Evolutionary conservation across 345 rosid genomes (phyloP).

Genomic region (Pistacia integerrima): DNA sequence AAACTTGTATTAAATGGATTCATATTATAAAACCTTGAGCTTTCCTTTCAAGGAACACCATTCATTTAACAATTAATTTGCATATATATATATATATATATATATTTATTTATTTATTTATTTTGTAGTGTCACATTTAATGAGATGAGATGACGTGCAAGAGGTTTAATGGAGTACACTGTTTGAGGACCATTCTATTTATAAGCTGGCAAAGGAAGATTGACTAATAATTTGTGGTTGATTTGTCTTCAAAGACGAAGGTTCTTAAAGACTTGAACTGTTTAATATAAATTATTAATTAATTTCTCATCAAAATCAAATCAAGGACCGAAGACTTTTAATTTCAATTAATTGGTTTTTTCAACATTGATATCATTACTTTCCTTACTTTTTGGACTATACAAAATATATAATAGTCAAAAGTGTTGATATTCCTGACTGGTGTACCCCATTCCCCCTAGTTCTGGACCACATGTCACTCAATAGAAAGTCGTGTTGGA

Average conservation of each 20-base stretch:
- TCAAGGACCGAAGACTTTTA: neutral
- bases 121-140: neutral
- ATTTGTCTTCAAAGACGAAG: neutral
- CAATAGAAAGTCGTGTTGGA: neutral
- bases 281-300: no score
- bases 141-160: no score
- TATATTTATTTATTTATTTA: no score
- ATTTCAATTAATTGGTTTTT: neutral
- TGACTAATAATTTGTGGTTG: neutral
- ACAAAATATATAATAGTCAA: neutral
- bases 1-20: no score
- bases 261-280: conserved; percentile 10
- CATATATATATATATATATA: no score
- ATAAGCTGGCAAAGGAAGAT: neutral
- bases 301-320: neutral
- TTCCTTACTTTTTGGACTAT: neutral
- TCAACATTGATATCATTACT: neutral
- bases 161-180: no score
- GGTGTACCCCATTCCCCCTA: neutral
- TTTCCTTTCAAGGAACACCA: no score
- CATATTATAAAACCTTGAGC: no score
- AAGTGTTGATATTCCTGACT: neutral
- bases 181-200: neutral
- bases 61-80: no score
- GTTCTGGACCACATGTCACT: neutral